Evolutionary conservation across 306 rosid genomes (phyloP).

Genomic region (Corylus heterophylla): DNA sequence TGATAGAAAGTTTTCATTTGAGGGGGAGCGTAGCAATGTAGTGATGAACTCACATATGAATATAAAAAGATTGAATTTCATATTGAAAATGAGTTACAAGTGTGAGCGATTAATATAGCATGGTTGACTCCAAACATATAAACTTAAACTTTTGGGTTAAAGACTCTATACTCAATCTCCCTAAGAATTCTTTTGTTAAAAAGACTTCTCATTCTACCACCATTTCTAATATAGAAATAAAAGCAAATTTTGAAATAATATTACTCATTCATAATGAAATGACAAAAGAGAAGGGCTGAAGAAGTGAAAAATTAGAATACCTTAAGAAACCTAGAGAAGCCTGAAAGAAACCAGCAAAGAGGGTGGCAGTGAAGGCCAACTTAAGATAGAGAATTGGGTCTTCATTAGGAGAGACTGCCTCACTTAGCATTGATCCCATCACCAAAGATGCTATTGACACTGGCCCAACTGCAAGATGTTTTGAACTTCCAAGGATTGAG

Average conservation of each 20-base stretch:
- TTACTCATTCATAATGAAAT: too few species aligned
- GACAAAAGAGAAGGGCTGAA: neutral
- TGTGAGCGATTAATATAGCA: too few species aligned
- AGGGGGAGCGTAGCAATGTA: too few species aligned
- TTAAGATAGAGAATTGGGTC: conserved; percentile 81
- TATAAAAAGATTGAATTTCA: too few species aligned
- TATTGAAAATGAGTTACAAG: too few species aligned
- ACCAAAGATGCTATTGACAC: conserved; percentile 96
- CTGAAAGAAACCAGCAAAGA: conserved; percentile 89
- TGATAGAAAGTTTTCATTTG: too few species aligned
- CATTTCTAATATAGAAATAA: neutral
- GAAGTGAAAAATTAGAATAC: conserved; percentile 38
- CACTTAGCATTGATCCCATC: conserved; percentile 96
- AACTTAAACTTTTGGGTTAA: too few species aligned
- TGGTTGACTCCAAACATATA: too few species aligned
- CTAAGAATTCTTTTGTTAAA: neutral
- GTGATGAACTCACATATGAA: too few species aligned
- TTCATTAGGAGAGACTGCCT: conserved; percentile 54
- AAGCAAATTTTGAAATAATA: neutral
- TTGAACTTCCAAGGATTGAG: conserved; percentile 88
- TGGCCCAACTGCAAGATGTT: conserved; percentile 93
- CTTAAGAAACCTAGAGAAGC: conserved; percentile 84
- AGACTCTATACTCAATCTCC: too few species aligned
- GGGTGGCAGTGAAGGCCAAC: conserved; percentile 92
- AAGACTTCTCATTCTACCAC: neutral